Conservation (phyloP, 2,329 filamentous ascomycete species). For the Fragosphaeria purpurea region DNA sequence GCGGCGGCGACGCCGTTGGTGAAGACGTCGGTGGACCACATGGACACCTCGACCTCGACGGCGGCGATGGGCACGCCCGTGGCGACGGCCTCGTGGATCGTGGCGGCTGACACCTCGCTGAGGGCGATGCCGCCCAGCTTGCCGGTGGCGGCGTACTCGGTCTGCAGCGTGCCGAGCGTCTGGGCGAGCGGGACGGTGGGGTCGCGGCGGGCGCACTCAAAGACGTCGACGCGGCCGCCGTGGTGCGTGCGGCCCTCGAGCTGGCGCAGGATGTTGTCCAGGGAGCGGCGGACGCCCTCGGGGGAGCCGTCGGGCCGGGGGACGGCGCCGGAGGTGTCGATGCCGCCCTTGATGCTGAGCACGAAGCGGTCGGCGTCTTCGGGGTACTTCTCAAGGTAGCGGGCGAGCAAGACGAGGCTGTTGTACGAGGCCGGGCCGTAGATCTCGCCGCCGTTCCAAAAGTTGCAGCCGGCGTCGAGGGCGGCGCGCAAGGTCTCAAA, state of each 20-base stretch:
- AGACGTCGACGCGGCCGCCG: slow-evolving; percentile 39
- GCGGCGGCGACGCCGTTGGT: slow-evolving; percentile 25
- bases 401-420: slow-evolving; percentile 45
- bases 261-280: slow-evolving; percentile 45
- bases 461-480: slow-evolving; percentile 29
- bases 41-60: slow-evolving; percentile 42
- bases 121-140: slow-evolving; percentile 29
- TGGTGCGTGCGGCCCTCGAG: slow-evolving; percentile 40
- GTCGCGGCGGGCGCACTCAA: slow-evolving; percentile 48
- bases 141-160: slow-evolving; percentile 26
- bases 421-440: slow-evolving; percentile 52
- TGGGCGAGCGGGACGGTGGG: slow-evolving; percentile 32
- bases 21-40: slow-evolving; percentile 32
- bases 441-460: slow-evolving; percentile 56
- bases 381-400: slow-evolving; percentile 54
- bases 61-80: slow-evolving; percentile 36
- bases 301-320: slow-evolving; percentile 40
- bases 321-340: background rate
- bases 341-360: slow-evolving; percentile 51
- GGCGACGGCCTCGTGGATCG: slow-evolving; percentile 37
- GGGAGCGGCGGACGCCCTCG: slow-evolving; percentile 41
- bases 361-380: slow-evolving; percentile 52
- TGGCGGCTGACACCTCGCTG: slow-evolving; percentile 35
- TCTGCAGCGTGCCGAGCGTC: slow-evolving; percentile 32
- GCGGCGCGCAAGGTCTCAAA: slow-evolving; percentile 47